A percentile compares a stretch with the other conserved stretches of the same genome.
phyloP scores from a whole-genome alignment of 441 rosid genomes.

The Bocquillonia castaneifolia region DNA sequence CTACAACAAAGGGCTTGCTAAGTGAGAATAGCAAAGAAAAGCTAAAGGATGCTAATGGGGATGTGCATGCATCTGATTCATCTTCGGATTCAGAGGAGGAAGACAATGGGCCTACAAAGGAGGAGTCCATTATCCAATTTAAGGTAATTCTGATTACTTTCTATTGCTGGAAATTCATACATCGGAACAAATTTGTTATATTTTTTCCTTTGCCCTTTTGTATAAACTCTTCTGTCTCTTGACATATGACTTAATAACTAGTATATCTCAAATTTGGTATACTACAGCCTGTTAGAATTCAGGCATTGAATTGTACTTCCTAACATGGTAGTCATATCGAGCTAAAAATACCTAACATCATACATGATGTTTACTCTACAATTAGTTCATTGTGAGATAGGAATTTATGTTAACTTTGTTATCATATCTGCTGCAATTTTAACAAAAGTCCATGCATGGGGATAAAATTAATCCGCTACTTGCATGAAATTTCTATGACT shows the following conservation, averaged over 20 bases:
- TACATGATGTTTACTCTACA: too few relatives aligned
- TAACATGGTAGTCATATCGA: too few relatives aligned
- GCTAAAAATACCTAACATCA: too few relatives aligned
- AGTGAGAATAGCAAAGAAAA: conserved; percentile 65
- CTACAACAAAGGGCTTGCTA: conserved; percentile 49
- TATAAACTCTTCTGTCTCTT: neutral
- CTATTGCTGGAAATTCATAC: conserved; percentile 10
- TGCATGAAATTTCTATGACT: too few relatives aligned
- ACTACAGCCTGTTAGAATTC: too few relatives aligned
- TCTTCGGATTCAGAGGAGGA: conserved; percentile 95
- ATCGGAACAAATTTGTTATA: neutral
- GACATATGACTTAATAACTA: neutral
- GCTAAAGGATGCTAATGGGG: conserved; percentile 60
- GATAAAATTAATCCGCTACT: too few relatives aligned
- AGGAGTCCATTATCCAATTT: conserved; percentile 70
- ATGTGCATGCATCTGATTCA: conserved; percentile 71
- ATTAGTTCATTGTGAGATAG: too few relatives aligned
- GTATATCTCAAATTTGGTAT: too few relatives aligned
- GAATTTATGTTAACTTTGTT: too few relatives aligned
- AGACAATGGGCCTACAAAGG: conserved; percentile 85
- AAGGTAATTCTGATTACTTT: conserved; percentile 50
- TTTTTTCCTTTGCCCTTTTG: neutral
- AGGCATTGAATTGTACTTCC: too few relatives aligned
- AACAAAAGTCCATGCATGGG: too few relatives aligned
- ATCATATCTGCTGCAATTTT: too few relatives aligned